Percentiles rank a stretch among this genome's conserved stretches.
phyloP scores from a whole-genome alignment of 2,329 filamentous ascomycete genomes.

The Gnomoniopsis sp. region DNA sequence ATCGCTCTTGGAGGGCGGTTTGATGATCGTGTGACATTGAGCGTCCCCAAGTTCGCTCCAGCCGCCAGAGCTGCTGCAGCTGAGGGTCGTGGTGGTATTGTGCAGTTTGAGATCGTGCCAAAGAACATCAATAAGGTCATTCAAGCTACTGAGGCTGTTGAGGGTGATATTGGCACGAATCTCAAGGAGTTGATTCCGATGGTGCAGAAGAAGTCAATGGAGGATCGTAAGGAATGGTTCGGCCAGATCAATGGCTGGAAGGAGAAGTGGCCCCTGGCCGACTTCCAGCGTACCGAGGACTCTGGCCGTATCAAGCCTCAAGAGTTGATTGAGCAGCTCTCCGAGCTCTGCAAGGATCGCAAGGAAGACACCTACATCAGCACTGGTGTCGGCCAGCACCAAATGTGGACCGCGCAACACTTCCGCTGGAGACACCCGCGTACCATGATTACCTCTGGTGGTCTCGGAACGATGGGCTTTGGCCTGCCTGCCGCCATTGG shows the following conservation, averaged over 20 bases:
- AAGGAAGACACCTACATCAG: constrained; percentile 85
- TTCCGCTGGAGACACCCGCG: constrained; percentile 91
- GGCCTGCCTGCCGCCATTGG: constrained; percentile 93
- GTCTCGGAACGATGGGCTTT: constrained; percentile 93
- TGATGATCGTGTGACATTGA: constrained; percentile 89
- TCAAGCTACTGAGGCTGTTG: constrained; percentile 90
- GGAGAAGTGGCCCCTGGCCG: constrained; percentile 76
- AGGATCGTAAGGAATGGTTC: constrained; percentile 80
- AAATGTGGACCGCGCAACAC: constrained; percentile 98
- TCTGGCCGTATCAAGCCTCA: constrained; percentile 90
- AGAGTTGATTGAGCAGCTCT: constrained; percentile 85
- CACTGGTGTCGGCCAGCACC: constrained; percentile 95
- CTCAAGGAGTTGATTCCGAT: constrained; percentile 71
- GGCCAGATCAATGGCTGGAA: constrained; percentile 89
- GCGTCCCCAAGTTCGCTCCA: constrained; percentile 82
- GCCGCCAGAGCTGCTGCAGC: constrained; percentile 78
- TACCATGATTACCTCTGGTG: constrained; percentile 94
- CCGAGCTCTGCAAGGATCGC: constrained; percentile 72
- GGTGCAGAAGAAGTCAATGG: constrained; percentile 58
- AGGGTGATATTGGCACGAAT: constrained; percentile 85
- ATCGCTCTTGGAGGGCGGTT: constrained; percentile 92
- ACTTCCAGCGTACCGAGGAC: constrained; percentile 75
- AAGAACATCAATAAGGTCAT: constrained; percentile 99
- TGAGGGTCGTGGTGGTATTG: constrained; percentile 86
- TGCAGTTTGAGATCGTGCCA: constrained; percentile 97